Conservation (phyloP, 768 basidiomycete species). For the Trametes meyenii region DNA sequence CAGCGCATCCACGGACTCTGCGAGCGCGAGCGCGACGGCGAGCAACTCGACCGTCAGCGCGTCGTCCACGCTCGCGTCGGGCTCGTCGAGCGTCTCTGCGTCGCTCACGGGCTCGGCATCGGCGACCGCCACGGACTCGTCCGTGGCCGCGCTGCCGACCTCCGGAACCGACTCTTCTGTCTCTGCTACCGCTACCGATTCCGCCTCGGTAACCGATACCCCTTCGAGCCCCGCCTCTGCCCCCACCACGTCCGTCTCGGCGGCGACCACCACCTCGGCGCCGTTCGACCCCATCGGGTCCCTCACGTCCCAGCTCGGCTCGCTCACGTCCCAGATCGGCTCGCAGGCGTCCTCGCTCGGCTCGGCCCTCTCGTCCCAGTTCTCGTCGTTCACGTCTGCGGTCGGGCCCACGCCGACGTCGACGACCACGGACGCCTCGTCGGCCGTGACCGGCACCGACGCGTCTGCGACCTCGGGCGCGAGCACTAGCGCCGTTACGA, state of each 20-base stretch:
- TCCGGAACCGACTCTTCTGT: conserved; percentile 4
- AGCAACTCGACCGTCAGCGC: background rate
- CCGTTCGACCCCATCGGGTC: conserved; percentile 1
- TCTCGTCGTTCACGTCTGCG: conserved; percentile 5
- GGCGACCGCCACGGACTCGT: conserved; percentile 2
- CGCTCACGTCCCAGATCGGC: conserved; percentile 1
- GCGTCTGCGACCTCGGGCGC: background rate
- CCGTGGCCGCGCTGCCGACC: background rate
- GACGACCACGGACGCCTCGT: background rate
- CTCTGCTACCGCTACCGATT: background rate
- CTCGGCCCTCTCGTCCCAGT: background rate
- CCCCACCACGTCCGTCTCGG: conserved; percentile 1
- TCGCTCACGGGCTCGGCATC: background rate
- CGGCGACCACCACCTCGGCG: conserved; percentile 12
- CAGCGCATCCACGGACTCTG: conserved; percentile 11
- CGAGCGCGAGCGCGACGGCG: conserved; percentile 9
- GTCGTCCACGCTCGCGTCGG: background rate
- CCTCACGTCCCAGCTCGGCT: background rate
- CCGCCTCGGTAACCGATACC: conserved; percentile 9
- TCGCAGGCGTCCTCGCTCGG: background rate
- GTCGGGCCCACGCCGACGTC: conserved; percentile 6
- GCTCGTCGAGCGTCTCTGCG: background rate
- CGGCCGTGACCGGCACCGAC: background rate
- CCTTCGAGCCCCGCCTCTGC: conserved; percentile 5
- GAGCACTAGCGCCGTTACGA: background rate